A percentile compares a stretch with the other conserved stretches of the same genome.
Evolutionary conservation across 148 eudicot species (phyloP).

Genomic region (Oxyria digyna): DNA sequence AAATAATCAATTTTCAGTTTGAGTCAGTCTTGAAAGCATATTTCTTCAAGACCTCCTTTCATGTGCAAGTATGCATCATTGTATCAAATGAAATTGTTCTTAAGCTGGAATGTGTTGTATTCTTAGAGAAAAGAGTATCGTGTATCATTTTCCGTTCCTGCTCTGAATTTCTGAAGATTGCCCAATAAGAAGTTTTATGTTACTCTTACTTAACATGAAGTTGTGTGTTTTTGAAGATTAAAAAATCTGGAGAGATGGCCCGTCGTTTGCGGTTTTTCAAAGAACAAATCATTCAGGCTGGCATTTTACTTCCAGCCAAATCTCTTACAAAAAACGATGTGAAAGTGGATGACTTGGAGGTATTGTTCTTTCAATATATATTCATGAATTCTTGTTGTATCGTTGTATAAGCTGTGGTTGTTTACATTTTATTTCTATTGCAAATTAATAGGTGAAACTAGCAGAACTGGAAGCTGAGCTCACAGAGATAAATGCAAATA

Average conservation of each 20-base stretch:
- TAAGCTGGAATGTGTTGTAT: background rate
- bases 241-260: conserved; percentile 93
- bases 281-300: conserved; percentile 82
- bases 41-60: background rate
- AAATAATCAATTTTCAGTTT: background rate
- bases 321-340: conserved; percentile 24
- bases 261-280: conserved; percentile 67
- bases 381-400: background rate
- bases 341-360: conserved; percentile 82
- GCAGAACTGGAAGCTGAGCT: conserved; percentile 82
- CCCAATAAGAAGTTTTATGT: background rate
- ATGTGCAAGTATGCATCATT: background rate
- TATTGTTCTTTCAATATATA: conserved; percentile 9
- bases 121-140: background rate
- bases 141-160: background rate
- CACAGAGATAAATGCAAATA: conserved; percentile 65
- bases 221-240: conserved; percentile 37
- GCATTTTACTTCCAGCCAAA: conserved; percentile 39
- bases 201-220: background rate
- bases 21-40: background rate
- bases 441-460: conserved; percentile 43
- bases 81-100: background rate
- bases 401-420: background rate
- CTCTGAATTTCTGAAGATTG: background rate
- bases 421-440: background rate